These are phyloP conservation scores for Pseudognaphalium luteoalbum DNA, from an alignment of 129 eudicot genomes.

Conservation along the genomic window DNA sequence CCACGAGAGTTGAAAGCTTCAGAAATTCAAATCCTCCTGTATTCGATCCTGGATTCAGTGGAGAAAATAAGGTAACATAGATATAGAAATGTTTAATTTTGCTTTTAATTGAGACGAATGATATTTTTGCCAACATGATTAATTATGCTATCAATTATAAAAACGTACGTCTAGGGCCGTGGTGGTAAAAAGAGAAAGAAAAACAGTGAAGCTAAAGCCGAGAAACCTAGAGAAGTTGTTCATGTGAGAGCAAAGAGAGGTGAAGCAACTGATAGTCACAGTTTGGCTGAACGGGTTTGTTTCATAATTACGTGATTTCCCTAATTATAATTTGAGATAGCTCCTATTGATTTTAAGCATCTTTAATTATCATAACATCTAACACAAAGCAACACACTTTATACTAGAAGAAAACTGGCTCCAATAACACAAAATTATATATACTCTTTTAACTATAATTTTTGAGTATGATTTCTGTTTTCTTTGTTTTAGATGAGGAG, in stretches of 20 bases:
- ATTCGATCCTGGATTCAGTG: conserved; percentile 35
- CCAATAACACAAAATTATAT: background rate
- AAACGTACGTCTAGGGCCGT: conserved; percentile 33
- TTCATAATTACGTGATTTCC: background rate
- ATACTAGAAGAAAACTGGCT: background rate
- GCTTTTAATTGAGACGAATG: background rate
- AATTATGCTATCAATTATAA: background rate
- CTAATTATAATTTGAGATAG: conserved; percentile 9
- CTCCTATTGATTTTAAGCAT: background rate
- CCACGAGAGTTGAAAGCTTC: conserved; percentile 27
- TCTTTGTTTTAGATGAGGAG: conserved; percentile 51
- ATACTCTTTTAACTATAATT: background rate
- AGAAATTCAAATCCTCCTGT: conserved; percentile 33
- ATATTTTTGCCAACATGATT: background rate
- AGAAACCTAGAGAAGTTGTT: conserved; percentile 74
- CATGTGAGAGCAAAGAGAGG: conserved; percentile 98
- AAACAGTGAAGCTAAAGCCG: conserved; percentile 32
- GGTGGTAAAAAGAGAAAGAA: conserved; percentile 76
- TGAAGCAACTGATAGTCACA: conserved; percentile 97
- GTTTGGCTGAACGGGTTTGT: conserved; percentile 91
- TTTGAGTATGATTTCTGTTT: background rate
- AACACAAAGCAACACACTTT: background rate
- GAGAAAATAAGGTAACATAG: conserved; percentile 23
- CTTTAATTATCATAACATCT: background rate
- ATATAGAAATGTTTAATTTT: background rate